A percentile compares a stretch with the other conserved stretches of the same genome.
Conservation (phyloP, 495 filamentous ascomycete genomes). For the Talaromyces thailandensis region DNA sequence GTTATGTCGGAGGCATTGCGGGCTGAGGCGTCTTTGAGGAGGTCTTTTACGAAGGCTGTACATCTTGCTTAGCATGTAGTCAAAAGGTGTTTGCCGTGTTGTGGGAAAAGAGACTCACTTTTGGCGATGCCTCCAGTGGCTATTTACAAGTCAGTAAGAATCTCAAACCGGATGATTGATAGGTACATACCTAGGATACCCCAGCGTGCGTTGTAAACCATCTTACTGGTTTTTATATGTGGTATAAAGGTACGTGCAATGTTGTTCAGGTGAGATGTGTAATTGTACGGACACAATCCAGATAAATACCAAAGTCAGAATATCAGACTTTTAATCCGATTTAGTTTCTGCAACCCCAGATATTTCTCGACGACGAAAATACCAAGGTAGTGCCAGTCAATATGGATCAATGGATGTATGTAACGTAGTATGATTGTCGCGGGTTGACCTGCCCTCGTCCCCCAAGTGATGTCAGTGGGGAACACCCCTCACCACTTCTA, state of each 20-base stretch:
- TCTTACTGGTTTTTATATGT: slow-evolving; percentile 13
- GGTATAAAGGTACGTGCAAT: background rate
- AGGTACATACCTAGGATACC: slow-evolving; percentile 57
- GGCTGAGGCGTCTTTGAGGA: slow-evolving; percentile 64
- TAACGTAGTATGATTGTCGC: background rate
- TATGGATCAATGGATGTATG: background rate
- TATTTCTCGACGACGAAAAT: too few species aligned
- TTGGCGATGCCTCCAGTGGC: slow-evolving; percentile 76
- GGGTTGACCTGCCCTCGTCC: background rate
- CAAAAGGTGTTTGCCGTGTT: background rate
- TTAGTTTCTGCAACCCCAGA: too few species aligned
- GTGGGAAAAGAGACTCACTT: slow-evolving; percentile 33
- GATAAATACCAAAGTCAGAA: background rate
- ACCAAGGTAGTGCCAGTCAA: background rate
- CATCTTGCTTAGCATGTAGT: background rate
- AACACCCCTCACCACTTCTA: background rate
- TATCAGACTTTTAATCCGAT: too few species aligned
- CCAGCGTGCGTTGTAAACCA: slow-evolving; percentile 57
- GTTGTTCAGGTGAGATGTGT: background rate
- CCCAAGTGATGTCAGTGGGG: background rate
- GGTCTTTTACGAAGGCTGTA: slow-evolving; percentile 70
- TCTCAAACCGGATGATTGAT: background rate
- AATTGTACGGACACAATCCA: background rate
- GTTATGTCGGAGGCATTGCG: slow-evolving; percentile 65
- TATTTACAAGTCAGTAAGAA: slow-evolving; percentile 11